Percentiles rank a stretch among this genome's conserved stretches.
Evolutionary conservation across 345 rosid species (phyloP).

Genomic region (Microthlaspi erraticum): DNA sequence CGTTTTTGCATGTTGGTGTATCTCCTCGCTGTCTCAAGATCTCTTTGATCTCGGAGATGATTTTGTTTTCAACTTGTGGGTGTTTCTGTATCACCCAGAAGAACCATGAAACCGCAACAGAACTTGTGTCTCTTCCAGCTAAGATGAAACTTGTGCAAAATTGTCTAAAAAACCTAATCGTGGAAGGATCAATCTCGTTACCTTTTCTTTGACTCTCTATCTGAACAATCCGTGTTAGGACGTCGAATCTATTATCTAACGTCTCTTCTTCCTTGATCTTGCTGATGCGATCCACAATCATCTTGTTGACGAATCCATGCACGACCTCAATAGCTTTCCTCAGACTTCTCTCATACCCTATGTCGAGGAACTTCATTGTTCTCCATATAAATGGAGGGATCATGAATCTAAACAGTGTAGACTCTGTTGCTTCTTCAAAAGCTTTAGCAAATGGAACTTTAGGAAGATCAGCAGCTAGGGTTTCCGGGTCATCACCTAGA

Average conservation of each 20-base stretch:
- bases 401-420: constrained; percentile 59
- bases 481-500: constrained; percentile 69
- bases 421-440: constrained; percentile 62
- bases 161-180: constrained; percentile 44
- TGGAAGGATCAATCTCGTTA: constrained; percentile 40
- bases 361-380: constrained; percentile 48
- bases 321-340: constrained; percentile 52
- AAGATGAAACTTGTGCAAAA: constrained; percentile 60
- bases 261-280: constrained; percentile 46
- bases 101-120: constrained; percentile 57
- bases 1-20: constrained; percentile 2
- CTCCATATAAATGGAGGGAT: constrained; percentile 62
- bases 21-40: constrained; percentile 34
- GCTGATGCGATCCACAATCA: constrained; percentile 47
- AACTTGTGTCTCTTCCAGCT: constrained; percentile 66
- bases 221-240: constrained; percentile 63
- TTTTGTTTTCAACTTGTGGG: constrained; percentile 49
- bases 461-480: constrained; percentile 49
- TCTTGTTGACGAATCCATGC: constrained; percentile 50
- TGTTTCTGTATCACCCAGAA: constrained; percentile 55
- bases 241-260: constrained; percentile 46
- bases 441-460: constrained; percentile 51
- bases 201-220: constrained; percentile 43
- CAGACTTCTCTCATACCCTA: constrained; percentile 61
- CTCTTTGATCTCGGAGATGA: constrained; percentile 39